Percentiles rank a stretch among this genome's conserved stretches.
Conservation (phyloP, 257 asterid genomes). For the Primulina eburnea region DNA sequence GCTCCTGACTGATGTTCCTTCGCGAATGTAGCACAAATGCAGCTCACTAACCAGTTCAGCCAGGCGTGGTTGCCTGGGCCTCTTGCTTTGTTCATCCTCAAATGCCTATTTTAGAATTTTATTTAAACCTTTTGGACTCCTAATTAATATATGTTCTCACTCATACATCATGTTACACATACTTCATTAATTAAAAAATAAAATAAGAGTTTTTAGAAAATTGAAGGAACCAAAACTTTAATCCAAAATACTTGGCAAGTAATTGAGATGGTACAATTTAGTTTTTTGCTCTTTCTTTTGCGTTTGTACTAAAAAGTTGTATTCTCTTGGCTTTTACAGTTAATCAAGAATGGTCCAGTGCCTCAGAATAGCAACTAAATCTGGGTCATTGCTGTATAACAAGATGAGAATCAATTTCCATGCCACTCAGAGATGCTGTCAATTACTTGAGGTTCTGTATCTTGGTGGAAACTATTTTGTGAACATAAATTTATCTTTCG, state of each 20-base stretch:
- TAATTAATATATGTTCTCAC: neutral
- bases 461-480: conserved; percentile 19
- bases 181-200: too few relatives aligned
- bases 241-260: neutral
- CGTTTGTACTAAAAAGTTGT: conserved; percentile 15
- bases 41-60: neutral
- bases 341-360: conserved; percentile 54
- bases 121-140: neutral
- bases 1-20: neutral
- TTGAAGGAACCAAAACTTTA: neutral
- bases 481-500: conserved; percentile 25
- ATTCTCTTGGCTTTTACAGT: conserved; percentile 40
- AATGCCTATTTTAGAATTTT: neutral
- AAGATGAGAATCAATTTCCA: conserved; percentile 30
- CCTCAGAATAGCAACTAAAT: conserved; percentile 47
- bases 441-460: conserved; percentile 21
- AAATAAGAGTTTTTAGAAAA: neutral
- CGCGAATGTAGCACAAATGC: neutral
- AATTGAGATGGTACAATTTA: neutral
- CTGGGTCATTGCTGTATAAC: conserved; percentile 25
- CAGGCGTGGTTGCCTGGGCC: neutral
- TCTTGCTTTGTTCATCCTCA: neutral
- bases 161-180: neutral
- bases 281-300: conserved; percentile 12
- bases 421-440: conserved; percentile 24